These are phyloP conservation scores for Fraxinus baroniana DNA, from an alignment of 305 asterid species.

Conservation along the genomic window DNA sequence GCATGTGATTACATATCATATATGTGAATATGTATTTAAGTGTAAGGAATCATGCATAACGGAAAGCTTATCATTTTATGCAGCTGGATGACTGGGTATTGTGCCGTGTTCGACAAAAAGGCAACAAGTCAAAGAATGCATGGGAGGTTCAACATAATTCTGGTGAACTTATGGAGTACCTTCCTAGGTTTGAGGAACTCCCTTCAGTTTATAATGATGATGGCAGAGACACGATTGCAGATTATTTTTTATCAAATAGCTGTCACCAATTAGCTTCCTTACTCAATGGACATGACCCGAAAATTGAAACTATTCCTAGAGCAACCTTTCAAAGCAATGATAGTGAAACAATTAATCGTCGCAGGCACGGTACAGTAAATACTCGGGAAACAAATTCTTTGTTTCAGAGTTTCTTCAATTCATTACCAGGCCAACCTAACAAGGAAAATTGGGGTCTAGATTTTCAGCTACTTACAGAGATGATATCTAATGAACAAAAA, in stretches of 20 bases:
- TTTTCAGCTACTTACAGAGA: neutral
- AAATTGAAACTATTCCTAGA: conserved; percentile 16
- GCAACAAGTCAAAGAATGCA: conserved; percentile 68
- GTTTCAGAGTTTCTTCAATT: neutral
- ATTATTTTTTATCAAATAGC: conserved; percentile 43
- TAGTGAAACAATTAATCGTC: neutral
- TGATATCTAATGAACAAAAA: neutral
- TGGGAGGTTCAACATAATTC: conserved; percentile 26
- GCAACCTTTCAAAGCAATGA: conserved; percentile 22
- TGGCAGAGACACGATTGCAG: conserved; percentile 27
- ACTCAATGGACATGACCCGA: conserved; percentile 33
- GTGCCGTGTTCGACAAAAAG: conserved; percentile 52
- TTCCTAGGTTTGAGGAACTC: conserved; percentile 23
- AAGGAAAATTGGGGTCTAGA: neutral
- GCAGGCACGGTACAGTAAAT: neutral
- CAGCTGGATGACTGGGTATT: conserved; percentile 70
- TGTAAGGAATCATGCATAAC: neutral
- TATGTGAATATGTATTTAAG: neutral
- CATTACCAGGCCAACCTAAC: neutral
- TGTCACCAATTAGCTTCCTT: conserved; percentile 34
- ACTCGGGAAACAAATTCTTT: neutral
- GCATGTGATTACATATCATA: neutral
- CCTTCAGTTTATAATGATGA: conserved; percentile 20
- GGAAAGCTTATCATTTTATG: neutral
- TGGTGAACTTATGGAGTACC: conserved; percentile 10